Evolutionary conservation across 192 early-diverging fungal genomes (phyloP), one percentile per base, ranked within the genome.

Genomic region (Backusella psychrophila): DNA sequence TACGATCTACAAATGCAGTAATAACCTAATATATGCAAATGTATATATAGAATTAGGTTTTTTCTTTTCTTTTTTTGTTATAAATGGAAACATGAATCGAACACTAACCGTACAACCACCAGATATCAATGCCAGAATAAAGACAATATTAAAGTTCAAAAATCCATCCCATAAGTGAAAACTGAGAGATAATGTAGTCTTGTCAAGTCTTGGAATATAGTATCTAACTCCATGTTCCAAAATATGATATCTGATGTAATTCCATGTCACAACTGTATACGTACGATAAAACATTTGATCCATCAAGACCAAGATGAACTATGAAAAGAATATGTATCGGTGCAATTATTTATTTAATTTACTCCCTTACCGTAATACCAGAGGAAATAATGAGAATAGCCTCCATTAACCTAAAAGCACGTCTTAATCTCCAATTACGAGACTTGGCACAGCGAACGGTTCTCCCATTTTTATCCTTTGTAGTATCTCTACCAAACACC

Each of bases 191-290:
- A 53, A 92, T 80, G 9, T 94, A 90, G 1, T 90, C 89, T 19
- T 81, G 81, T 44, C 38, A 69, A 41, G n/a, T 11, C 23, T 63
- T 29, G 23, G 23, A 23, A 63, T 63, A 63, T 63, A 63, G n/a
- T 63, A 63, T 4, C 4, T 29, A 11, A 63, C 3, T 29, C 89
- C 87, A 75, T 71, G 78, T 44, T 84, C 87, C 81, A 99, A 92
- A 4, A 99, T 91, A 78, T 99, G 98, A 81, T 99, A 98, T 34
- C 87, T 71, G 1, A 99, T 87, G 76, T 97, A 93, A 82, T 98
- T 97, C 80, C 89, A 85, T 21, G 95, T 92, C 4, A 94, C 95
- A 9, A 97, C 49, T 1, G 85, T 87, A 29, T 84, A 69, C 7
- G 85, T 83, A 15, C 87, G 82, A 83, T 99, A 99, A 76, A 92